These are phyloP conservation scores for Fusarium sp. DNA, from an alignment of 2,329 filamentous ascomycete species.

Conservation along the genomic window DNA sequence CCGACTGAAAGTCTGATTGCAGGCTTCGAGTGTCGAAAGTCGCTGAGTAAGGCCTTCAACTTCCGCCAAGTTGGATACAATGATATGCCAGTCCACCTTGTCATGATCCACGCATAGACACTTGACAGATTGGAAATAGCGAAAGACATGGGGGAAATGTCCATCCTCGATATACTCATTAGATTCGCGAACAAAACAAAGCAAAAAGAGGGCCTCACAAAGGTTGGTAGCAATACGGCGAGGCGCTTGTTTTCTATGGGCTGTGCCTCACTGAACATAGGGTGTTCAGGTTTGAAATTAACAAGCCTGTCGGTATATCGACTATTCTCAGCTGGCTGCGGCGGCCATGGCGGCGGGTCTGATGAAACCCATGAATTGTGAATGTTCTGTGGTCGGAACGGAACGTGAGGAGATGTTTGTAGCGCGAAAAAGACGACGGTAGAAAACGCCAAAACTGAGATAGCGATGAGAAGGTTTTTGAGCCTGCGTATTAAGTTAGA, in stretches of 20 bases:
- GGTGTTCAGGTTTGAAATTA: not conserved
- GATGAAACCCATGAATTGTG: not conserved
- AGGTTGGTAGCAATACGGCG: not conserved
- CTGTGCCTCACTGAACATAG: not conserved
- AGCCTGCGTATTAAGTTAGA: accelerated
- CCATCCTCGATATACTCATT: not conserved
- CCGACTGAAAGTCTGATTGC: not conserved
- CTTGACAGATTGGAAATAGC: not conserved
- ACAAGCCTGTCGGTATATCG: not conserved
- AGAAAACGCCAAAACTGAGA: not conserved
- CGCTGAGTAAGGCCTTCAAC: not conserved
- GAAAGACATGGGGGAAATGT: not conserved
- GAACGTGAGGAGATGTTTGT: not conserved
- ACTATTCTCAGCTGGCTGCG: not conserved
- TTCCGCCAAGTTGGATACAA: not conserved
- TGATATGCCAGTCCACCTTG: not conserved
- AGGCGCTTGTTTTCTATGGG: not conserved
- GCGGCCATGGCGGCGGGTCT: not conserved
- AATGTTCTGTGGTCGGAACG: not conserved
- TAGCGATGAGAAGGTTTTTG: not conserved
- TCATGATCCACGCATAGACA: not conserved
- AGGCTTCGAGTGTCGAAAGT: not conserved
- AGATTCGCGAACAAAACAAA: accelerated
- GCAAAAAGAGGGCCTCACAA: not conserved
- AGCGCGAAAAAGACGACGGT: not conserved